Conservation (phyloP, 345 rosid genomes). For the Theobroma cacao region DNA sequence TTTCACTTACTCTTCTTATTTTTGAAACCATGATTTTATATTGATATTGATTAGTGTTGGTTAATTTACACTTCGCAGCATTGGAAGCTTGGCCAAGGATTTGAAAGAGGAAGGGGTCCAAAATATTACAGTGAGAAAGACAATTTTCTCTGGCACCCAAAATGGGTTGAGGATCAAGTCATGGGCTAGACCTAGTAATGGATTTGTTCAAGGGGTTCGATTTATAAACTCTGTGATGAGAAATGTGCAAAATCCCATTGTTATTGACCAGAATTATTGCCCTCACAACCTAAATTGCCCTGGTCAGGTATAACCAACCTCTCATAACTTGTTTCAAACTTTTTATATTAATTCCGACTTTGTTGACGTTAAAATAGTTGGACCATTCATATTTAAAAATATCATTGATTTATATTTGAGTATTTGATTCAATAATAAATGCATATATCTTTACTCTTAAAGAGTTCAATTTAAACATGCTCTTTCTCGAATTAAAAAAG, state of each 20-base stretch:
- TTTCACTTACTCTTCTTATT: too few relatives aligned
- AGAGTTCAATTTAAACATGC: too few relatives aligned
- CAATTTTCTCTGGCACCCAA: constrained; percentile 35
- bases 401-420: too few relatives aligned
- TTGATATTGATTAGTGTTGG: background rate
- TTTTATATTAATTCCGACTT: background rate
- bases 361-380: too few relatives aligned
- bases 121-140: constrained; percentile 41
- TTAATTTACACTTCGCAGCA: constrained; percentile 25
- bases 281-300: constrained; percentile 52
- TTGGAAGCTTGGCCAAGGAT: constrained; percentile 50
- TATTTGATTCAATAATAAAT: too few relatives aligned
- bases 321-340: too few relatives aligned
- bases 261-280: constrained; percentile 63
- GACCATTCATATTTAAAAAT: too few relatives aligned
- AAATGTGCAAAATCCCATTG: constrained; percentile 46
- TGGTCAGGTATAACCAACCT: constrained; percentile 25
- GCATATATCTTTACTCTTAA: too few relatives aligned
- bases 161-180: constrained; percentile 62
- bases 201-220: constrained; percentile 41
- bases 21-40: too few relatives aligned
- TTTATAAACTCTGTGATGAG: constrained; percentile 37
- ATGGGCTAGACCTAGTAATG: constrained; percentile 58
- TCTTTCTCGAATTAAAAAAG: too few relatives aligned
- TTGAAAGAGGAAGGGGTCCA: constrained; percentile 44